Evolutionary conservation across 2,329 filamentous ascomycete species (phyloP).

Genomic region (Aspergillus amoenus): DNA sequence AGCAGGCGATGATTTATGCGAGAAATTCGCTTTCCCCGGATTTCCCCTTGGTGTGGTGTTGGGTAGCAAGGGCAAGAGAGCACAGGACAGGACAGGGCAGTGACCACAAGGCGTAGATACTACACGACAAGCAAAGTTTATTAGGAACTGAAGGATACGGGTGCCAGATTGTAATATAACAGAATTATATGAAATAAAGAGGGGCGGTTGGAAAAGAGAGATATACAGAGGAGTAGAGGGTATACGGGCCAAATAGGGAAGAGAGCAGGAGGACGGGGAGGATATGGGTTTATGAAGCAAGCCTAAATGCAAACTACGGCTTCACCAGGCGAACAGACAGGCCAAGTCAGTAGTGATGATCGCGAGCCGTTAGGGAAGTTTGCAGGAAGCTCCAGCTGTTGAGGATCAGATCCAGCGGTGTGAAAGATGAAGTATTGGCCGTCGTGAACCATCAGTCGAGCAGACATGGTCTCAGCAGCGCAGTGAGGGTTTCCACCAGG

Average conservation of each 20-base stretch:
- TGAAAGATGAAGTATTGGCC: constrained; percentile 8
- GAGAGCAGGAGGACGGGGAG: constrained; percentile 1
- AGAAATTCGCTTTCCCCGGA: not conserved
- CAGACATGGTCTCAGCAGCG: not conserved
- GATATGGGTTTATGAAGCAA: constrained; percentile 6
- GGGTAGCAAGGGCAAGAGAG: constrained; percentile 6
- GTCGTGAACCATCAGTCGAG: constrained; percentile 1
- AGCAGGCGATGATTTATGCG: not conserved
- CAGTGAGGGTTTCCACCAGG: not conserved
- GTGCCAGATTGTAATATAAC: constrained; percentile 2
- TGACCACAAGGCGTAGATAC: not conserved
- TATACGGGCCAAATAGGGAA: constrained; percentile 3
- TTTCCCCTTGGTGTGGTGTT: constrained; percentile 7
- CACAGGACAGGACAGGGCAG: not conserved
- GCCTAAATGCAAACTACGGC: not conserved
- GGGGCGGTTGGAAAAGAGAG: not conserved
- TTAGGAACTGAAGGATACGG: constrained; percentile 2
- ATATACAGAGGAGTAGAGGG: not conserved
- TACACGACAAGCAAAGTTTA: constrained; percentile 7
- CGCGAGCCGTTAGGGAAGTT: constrained; percentile 4
- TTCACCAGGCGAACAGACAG: not conserved
- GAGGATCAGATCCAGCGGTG: constrained; percentile 7
- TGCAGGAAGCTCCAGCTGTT: not conserved
- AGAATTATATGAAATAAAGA: constrained; percentile 3
- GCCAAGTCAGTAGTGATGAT: constrained; percentile 5